Base-by-base conservation (phyloP, 2,329 filamentous ascomycete genomes). In the Aspergillus caelatus region DNA sequence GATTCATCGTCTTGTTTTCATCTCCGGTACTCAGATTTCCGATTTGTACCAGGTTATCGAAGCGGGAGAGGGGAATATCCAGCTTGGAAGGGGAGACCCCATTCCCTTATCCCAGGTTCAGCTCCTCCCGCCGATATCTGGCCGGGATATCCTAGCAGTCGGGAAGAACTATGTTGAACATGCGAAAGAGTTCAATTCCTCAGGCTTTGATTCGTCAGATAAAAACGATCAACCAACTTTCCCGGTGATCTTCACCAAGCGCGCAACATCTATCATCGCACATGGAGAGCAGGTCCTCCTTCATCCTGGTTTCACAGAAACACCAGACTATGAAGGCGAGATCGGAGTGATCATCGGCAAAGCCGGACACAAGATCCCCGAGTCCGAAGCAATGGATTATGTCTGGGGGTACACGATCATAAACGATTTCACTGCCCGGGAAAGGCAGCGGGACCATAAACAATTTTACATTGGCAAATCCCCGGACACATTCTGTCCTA, bases 81-180 rank as follows among this genome's bases (percentile, higher is more conserved):
- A 83, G 65, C 77, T 80, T 1, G 82, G 81, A 14, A 68, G 77
- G 28, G 32, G 9, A 65, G 74, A 3, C 70, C 77, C 11, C 57
- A 74, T 1, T 53, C 64, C 77, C 6, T 67, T 76, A 1, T 75
- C 75, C 4, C 66, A 70, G 4, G 77, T 83, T 26, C 79, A 77
- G 62, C 69, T 85, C 0, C 76, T 85, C 0, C 75, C 84, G 3
- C 81, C 83, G 0, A 78, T 86, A 48, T 75, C 73, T 23, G 80
- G 79, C 8, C 78, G 84, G 30, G 84, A 87, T 70, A 74, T 87
- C n/a, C 78, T 87, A 2, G 80, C 83, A 54, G 83, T 87, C 2
- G 84, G 85, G 32, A 86, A 87, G 70, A 87, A 87, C 67, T 88
- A 87, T 67, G 75, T 77, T 36, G 84, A 85, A 46, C 85, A 88